These are phyloP conservation scores for Blastobotrys mokoenaii DNA, from an alignment of 805 yeast genomes.

Conservation along the genomic window DNA sequence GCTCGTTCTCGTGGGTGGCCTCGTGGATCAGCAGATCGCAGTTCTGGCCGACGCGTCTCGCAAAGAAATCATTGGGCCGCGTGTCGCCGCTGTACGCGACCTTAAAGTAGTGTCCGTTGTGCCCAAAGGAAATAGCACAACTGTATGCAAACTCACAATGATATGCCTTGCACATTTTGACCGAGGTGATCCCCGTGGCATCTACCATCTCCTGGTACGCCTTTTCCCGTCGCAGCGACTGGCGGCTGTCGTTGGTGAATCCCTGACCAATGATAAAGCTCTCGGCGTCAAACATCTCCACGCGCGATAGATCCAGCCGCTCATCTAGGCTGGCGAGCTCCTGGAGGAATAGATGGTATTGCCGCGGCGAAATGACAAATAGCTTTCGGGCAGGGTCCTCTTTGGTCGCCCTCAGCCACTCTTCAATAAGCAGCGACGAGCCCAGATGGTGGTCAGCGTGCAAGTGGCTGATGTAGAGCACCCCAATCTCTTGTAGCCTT, in stretches of 20 bases:
- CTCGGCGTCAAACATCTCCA: slow-evolving; percentile 54
- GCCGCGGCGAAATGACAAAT: slow-evolving; percentile 67
- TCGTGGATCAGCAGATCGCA: slow-evolving; percentile 84
- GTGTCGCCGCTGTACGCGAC: slow-evolving; percentile 94
- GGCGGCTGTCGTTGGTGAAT: slow-evolving; percentile 10
- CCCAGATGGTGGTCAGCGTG: slow-evolving; percentile 99
- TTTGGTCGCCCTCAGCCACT: slow-evolving; percentile 40
- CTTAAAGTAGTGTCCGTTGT: slow-evolving; percentile 37
- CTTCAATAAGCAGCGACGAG: slow-evolving; percentile 53
- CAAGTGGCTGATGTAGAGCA: slow-evolving; percentile 74
- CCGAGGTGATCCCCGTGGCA: slow-evolving; percentile 9
- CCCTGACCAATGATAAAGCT: slow-evolving; percentile 38
- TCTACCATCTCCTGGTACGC: neutral
- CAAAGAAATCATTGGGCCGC: slow-evolving; percentile 64
- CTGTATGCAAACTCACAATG: slow-evolving; percentile 85
- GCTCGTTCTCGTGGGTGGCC: slow-evolving; percentile 79
- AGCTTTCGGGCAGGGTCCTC: slow-evolving; percentile 27
- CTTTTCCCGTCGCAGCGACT: neutral
- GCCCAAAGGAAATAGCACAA: slow-evolving; percentile 42
- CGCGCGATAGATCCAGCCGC: slow-evolving; percentile 30
- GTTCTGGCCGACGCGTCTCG: slow-evolving; percentile 48
- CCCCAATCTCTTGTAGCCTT: slow-evolving; percentile 50
- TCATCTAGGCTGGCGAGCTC: slow-evolving; percentile 58
- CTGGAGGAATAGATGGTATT: slow-evolving; percentile 51
- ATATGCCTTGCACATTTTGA: slow-evolving; percentile 63